Percentiles rank a stretch among this genome's conserved stretches.
Conservation (phyloP, 2,329 filamentous ascomycete genomes). For the Aspergillus costaricaensis region DNA sequence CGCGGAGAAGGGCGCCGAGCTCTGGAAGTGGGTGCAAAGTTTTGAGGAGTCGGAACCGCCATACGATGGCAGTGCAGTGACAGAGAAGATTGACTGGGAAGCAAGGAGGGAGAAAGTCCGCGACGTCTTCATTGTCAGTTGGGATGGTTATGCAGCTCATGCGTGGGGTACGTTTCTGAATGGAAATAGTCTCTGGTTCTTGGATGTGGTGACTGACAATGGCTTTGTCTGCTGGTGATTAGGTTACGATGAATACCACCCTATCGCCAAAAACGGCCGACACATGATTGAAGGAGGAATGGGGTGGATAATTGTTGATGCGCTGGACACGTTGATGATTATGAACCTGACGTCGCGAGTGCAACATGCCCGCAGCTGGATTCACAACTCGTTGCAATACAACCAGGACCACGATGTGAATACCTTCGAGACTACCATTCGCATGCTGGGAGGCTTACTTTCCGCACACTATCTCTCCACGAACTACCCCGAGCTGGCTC, state of each 20-base stretch:
- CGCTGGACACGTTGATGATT: slow-evolving; percentile 93
- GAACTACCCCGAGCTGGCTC: slow-evolving; percentile 75
- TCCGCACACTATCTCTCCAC: slow-evolving; percentile 95
- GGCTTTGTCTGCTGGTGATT: slow-evolving; percentile 17
- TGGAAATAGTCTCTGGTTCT: too few relatives aligned
- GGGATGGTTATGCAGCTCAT: slow-evolving; percentile 88
- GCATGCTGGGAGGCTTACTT: slow-evolving; percentile 90
- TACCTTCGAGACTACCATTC: slow-evolving; percentile 96
- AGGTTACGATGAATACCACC: slow-evolving; percentile 75
- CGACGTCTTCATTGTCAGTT: slow-evolving; percentile 87
- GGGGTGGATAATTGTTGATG: slow-evolving; percentile 98
- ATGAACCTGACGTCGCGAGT: slow-evolving; percentile 94
- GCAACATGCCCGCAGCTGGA: slow-evolving; percentile 83
- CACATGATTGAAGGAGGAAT: slow-evolving; percentile 88
- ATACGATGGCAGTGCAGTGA: slow-evolving; percentile 26
- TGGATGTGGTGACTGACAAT: slow-evolving; percentile 22
- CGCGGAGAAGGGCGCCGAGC: slow-evolving; percentile 42
- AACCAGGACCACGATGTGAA: slow-evolving; percentile 94
- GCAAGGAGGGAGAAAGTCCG: slow-evolving; percentile 77
- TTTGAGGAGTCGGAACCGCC: slow-evolving; percentile 46
- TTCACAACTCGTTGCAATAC: slow-evolving; percentile 76
- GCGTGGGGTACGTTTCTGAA: slow-evolving; percentile 74
- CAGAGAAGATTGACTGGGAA: slow-evolving; percentile 67
- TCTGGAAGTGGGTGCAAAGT: slow-evolving; percentile 60
- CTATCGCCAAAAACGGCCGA: slow-evolving; percentile 72